Evolutionary conservation across 2,329 filamentous ascomycete species (phyloP).

Genomic region (Huntiella decipiens): DNA sequence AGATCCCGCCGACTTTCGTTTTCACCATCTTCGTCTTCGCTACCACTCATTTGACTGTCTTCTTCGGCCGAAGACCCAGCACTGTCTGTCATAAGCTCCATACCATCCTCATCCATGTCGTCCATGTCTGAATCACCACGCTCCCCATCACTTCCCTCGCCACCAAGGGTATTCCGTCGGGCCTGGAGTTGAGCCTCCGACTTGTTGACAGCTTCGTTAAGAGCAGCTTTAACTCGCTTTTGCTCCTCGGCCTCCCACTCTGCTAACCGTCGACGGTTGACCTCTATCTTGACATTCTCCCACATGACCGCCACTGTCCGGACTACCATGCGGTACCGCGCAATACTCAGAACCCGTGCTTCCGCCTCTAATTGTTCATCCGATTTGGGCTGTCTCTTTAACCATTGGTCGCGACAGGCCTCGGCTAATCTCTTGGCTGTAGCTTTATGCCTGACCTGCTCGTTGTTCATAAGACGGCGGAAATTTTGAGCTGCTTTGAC

Average conservation of each 20-base stretch:
- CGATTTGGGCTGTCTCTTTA: conserved; percentile 52
- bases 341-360: conserved; percentile 45
- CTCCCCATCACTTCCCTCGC: conserved; percentile 30
- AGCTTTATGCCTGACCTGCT: conserved; percentile 60
- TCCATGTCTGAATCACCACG: conserved; percentile 21
- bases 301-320: conserved; percentile 37
- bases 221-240: conserved; percentile 43
- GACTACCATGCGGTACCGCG: conserved; percentile 53
- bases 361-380: conserved; percentile 69
- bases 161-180: conserved; percentile 22
- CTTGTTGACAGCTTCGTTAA: conserved; percentile 54
- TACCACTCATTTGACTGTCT: conserved; percentile 17
- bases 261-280: conserved; percentile 38
- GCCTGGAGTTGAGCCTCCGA: conserved; percentile 51
- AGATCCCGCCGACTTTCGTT: conserved; percentile 20
- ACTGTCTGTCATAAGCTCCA: conserved; percentile 20
- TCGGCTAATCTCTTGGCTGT: conserved; percentile 63
- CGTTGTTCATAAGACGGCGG: conserved; percentile 56
- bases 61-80: conserved; percentile 18
- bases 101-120: conserved; percentile 23
- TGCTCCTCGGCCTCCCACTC: conserved; percentile 49
- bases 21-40: conserved; percentile 18
- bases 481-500: conserved; percentile 64
- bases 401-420: conserved; percentile 59
- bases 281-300: conserved; percentile 43